These are phyloP conservation scores for Porphyra umbilicalis DNA, from an alignment of 31 red algal species.

Conservation along the genomic window DNA sequence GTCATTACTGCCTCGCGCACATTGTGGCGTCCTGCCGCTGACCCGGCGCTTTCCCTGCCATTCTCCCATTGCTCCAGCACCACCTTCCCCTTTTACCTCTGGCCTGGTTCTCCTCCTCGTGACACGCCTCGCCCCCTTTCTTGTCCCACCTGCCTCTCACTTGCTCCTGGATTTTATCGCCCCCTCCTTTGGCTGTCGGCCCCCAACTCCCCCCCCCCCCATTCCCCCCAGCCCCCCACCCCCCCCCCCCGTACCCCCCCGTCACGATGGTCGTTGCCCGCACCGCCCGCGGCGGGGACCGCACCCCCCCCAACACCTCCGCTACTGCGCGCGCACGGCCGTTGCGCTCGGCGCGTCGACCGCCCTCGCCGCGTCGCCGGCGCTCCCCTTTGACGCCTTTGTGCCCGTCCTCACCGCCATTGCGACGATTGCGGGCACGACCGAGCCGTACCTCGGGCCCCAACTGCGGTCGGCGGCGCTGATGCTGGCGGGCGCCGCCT, in stretches of 20 bases:
- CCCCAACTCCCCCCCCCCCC: too few relatives aligned
- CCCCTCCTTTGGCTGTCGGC: too few relatives aligned
- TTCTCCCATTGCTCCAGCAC: too few relatives aligned
- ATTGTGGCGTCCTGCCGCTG: too few relatives aligned
- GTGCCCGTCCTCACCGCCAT: conserved; percentile 21
- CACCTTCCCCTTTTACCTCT: too few relatives aligned
- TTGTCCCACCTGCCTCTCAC: too few relatives aligned
- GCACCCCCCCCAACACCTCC: not conserved
- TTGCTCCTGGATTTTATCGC: too few relatives aligned
- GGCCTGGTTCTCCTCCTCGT: too few relatives aligned
- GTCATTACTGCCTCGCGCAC: too few relatives aligned
- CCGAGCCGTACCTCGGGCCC: conserved; percentile 31
- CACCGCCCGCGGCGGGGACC: not conserved
- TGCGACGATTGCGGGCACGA: conserved; percentile 31
- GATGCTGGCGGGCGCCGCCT: conserved; percentile 29
- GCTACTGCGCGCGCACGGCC: not conserved
- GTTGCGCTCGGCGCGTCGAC: not conserved
- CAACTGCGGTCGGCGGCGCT: conserved; percentile 28
- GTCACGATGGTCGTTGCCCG: not conserved
- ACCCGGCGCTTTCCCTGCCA: too few relatives aligned
- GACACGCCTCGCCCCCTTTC: too few relatives aligned
- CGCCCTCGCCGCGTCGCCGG: not conserved
- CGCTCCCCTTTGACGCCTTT: not conserved
- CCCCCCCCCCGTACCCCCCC: not conserved
- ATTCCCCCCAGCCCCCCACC: not conserved